Base-by-base conservation (phyloP, 2,329 filamentous ascomycete genomes). In the Hypomyces rosellus region DNA sequence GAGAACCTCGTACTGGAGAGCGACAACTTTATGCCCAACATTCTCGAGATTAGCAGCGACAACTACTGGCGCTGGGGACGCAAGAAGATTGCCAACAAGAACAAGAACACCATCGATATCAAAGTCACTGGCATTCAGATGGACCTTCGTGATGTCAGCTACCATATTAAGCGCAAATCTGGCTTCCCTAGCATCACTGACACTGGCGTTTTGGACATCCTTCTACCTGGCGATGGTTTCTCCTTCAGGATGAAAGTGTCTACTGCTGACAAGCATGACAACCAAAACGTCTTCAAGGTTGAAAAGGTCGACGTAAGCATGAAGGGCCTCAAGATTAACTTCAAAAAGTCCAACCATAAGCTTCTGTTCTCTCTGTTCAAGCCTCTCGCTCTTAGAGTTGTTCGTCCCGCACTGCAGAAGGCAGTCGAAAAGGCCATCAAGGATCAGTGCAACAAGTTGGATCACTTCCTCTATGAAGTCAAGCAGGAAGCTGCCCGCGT, bases 321-420 rank as follows among this genome's bases (percentile, higher is more conserved):
- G 59, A 87, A 88, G 71, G 68, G 91, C 63, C 77, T 96, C 51
- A 81, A 86, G 59, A 84, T 99, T 73, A 96, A 95, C 74, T 69
- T 99, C 57, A 90, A 91, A 78, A 83, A 96, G 76, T 96, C 91
- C 47, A 95, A 86, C 68, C 91, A 97, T 80, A 99, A 96, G 80
- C 64, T 93, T 12, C 77, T 97, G 18, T 96, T 97, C 69, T 75
- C 74, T 49, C 65, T 96, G 36, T 86, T 92, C 76, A 96, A 96
- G 78, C 89, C 91, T 4, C 66, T 97, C 22, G 77, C 95, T 57
- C 78, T 96, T 65, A 89, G 85, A 71, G 82, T 90, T 25, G 80
- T 99, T 61, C 85, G 87, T 44, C 90, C 92, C 34, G 86, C 82
- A 15, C 76, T 99, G 52, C 84, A 93, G 69, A 95, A 93, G 77